Base-by-base conservation (phyloP, 768 basidiomycete species). In the Podaxis sp. region DNA sequence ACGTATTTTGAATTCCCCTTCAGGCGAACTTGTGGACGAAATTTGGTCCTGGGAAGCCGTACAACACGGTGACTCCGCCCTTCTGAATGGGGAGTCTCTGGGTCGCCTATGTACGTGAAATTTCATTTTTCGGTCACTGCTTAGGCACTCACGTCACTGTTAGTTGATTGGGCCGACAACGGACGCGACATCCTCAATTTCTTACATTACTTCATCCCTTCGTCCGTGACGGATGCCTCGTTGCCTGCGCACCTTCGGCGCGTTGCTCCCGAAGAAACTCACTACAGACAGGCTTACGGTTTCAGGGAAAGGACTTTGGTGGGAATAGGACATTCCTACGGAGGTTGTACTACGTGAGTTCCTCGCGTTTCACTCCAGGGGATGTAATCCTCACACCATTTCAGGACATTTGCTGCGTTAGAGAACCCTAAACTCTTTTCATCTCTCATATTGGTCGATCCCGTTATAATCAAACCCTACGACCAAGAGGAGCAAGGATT, bases 1-100 rank as follows among this genome's bases (percentile, higher is more conserved):
- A 1, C 66, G 76, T 38, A 71, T 96, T 6, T 70, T 95, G 2
- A 71, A 78, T 29, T 76, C 74, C 1, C 68, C 76, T 22, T 72
- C 73, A n/a, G 74, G 70, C 1, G 57, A 65, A 12, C 13, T 72
- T 61, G 77, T 77, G 66, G 94, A 72, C 79, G 91, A 77, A 85
- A 79, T 95, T 1, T 96, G 93, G 93, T 69, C 84, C 0, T 89
- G 91, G 80, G 95, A 97, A 66, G 83, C 91, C 4, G 81, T 88
- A 3, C 88, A 93, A 63, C 93, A 96, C 64, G 95, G 93, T 1
- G 95, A 96, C 63, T 80, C 93, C n/a, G 88, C 82, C 0, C 71
- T 91, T 12, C 57, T 96, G 38, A 98, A 97, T 38, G 88, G 90
- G 88, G 71, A 67, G 86, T 76, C 46, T 9, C 7, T 57, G 46